phyloP scores from a whole-genome alignment of 352 stramenopile species.

The Globisporangium recalcitrans region DNA sequence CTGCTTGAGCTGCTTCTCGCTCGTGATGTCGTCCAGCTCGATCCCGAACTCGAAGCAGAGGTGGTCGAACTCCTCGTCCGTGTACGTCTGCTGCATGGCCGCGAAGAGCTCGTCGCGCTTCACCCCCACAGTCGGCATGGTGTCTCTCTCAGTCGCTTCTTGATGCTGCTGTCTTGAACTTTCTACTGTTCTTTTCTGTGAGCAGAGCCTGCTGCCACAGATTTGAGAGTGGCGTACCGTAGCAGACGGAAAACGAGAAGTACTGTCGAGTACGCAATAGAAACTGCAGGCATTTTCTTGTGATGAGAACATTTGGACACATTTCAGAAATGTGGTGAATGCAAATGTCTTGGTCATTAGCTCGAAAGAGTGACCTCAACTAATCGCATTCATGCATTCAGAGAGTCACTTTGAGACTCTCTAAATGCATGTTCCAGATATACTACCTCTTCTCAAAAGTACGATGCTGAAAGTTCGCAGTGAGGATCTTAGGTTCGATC shows the following conservation, averaged over 20 bases:
- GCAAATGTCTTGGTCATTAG: too few species aligned
- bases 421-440: too few species aligned
- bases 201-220: neutral
- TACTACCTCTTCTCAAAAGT: too few species aligned
- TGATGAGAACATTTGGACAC: too few species aligned
- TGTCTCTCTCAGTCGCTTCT: constrained; percentile 8
- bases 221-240: neutral
- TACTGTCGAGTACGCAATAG: too few species aligned
- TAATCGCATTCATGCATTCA: too few species aligned
- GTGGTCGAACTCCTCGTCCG: constrained; percentile 98
- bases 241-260: too few species aligned
- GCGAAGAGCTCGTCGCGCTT: constrained; percentile 97
- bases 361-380: too few species aligned
- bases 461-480: too few species aligned
- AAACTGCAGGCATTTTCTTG: constrained; percentile 5
- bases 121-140: constrained; percentile 97
- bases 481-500: neutral
- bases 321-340: too few species aligned
- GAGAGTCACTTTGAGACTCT: too few species aligned
- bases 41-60: constrained; percentile 99
- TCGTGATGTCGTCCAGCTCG: constrained; percentile 93
- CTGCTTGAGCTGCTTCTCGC: constrained; percentile 83
- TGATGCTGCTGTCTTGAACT: too few species aligned
- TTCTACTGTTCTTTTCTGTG: constrained; percentile 2
- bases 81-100: constrained; percentile 96